These are phyloP conservation scores for Microbotryomycetes sp. DNA, from an alignment of 1,284 basidiomycete species.

Conservation along the genomic window DNA sequence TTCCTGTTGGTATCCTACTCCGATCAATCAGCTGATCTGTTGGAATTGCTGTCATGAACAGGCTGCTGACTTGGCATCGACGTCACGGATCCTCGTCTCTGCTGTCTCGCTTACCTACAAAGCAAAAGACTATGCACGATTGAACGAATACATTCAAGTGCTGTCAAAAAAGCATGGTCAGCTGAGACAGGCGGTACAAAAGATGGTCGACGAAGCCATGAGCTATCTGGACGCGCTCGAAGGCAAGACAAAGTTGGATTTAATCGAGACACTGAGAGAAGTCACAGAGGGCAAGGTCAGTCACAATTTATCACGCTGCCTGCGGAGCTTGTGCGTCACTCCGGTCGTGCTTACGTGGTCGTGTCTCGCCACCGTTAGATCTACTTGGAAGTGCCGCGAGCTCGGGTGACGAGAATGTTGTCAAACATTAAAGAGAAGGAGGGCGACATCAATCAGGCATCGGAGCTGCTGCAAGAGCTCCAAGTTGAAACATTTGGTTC, in stretches of 20 bases:
- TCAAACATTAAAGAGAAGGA: constrained; percentile 75
- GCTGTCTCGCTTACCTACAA: constrained; percentile 67
- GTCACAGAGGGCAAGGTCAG: constrained; percentile 94
- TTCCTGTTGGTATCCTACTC: not conserved
- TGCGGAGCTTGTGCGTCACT: not conserved
- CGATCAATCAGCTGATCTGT: constrained; percentile 6
- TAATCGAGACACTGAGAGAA: constrained; percentile 78
- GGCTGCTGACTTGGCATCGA: constrained; percentile 89
- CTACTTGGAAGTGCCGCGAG: constrained; percentile 93
- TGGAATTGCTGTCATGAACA: constrained; percentile 43
- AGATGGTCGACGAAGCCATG: constrained; percentile 81
- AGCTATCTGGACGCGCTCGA: constrained; percentile 70
- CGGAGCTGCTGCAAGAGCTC: constrained; percentile 81
- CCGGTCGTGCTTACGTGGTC: not conserved
- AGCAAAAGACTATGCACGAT: constrained; percentile 58
- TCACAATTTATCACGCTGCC: constrained; percentile 17
- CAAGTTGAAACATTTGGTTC: constrained; percentile 98
- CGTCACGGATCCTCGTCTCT: constrained; percentile 73
- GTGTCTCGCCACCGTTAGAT: constrained; percentile 55
- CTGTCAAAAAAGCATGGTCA: constrained; percentile 97
- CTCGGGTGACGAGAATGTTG: constrained; percentile 80
- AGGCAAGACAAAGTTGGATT: constrained; percentile 70
- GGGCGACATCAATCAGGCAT: constrained; percentile 63
- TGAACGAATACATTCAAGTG: constrained; percentile 66
- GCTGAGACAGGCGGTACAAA: constrained; percentile 80